Conservation (phyloP, 2,329 filamentous ascomycete species). For the Allantophomopsis cytisporea region DNA sequence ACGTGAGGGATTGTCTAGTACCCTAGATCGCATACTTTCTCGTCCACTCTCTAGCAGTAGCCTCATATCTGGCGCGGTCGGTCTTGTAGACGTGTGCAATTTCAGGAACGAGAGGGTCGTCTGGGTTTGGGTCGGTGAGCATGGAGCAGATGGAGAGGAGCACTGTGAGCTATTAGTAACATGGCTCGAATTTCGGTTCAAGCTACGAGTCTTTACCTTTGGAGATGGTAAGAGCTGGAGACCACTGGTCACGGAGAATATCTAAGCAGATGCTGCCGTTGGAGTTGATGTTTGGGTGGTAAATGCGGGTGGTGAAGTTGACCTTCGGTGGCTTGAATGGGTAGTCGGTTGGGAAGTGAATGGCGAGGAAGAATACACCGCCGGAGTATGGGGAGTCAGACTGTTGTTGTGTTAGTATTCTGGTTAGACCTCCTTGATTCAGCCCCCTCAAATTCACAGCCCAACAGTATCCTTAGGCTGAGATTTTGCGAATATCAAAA, state of each 20-base stretch:
- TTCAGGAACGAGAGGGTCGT: conserved; percentile 96
- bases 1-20: conserved; percentile 2
- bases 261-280: conserved; percentile 99
- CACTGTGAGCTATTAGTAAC: conserved; percentile 37
- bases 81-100: conserved; percentile 99
- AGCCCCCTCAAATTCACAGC: too few relatives aligned
- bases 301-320: conserved; percentile 99
- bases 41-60: conserved; percentile 95
- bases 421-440: neutral
- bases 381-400: conserved; percentile 94
- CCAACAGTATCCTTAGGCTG: too few relatives aligned
- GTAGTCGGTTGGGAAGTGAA: conserved; percentile 99
- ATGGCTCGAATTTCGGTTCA: neutral
- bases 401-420: conserved; percentile 29
- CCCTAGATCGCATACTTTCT: conserved; percentile 91
- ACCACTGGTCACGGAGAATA: conserved; percentile 98
- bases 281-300: conserved; percentile 99
- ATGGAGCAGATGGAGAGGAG: conserved; percentile 98
- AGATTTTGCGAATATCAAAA: neutral
- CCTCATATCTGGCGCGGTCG: conserved; percentile 89
- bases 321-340: conserved; percentile 99
- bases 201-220: conserved; percentile 54
- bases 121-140: conserved; percentile 98
- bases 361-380: conserved; percentile 97
- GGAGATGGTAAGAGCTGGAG: conserved; percentile 92